phyloP scores from a whole-genome alignment of 2,329 filamentous ascomycete species.

The Colletotrichum salicis region DNA sequence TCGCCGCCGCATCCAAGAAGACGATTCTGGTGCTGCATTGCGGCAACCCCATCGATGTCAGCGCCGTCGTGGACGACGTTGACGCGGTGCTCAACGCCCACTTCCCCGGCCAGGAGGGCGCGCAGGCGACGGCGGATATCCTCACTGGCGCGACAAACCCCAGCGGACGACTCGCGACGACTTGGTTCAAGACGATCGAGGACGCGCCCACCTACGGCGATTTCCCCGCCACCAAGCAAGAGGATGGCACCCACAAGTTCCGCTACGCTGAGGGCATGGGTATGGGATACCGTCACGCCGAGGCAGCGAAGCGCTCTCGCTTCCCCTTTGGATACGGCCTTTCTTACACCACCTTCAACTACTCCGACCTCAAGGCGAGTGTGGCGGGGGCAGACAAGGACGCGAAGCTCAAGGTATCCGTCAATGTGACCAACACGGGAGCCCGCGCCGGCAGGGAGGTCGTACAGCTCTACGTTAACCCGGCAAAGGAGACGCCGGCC shows the following conservation, averaged over 20 bases:
- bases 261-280: conserved; percentile 15
- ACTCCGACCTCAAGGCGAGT: not conserved
- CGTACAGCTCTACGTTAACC: conserved; percentile 45
- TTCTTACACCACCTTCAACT: conserved; percentile 29
- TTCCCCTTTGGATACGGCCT: conserved; percentile 29
- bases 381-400: conserved; percentile 37
- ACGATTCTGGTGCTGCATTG: conserved; percentile 29
- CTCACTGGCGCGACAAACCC: conserved; percentile 29
- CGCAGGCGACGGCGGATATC: conserved; percentile 31
- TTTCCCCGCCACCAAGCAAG: conserved; percentile 27
- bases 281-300: conserved; percentile 27
- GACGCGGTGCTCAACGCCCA: conserved; percentile 31
- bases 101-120: conserved; percentile 34
- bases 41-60: conserved; percentile 29
- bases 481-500: not conserved
- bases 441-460: conserved; percentile 41
- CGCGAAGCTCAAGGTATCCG: conserved; percentile 43
- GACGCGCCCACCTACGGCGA: conserved; percentile 32
- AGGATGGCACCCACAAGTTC: conserved; percentile 14
- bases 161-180: conserved; percentile 32
- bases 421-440: conserved; percentile 56
- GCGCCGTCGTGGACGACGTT: conserved; percentile 29
- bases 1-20: conserved; percentile 20
- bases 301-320: conserved; percentile 14
- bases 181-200: conserved; percentile 32